Evolutionary conservation across 2,329 filamentous ascomycete genomes (phyloP), one percentile per base, ranked within the genome.

Genomic region (Chaetomium globosum): DNA sequence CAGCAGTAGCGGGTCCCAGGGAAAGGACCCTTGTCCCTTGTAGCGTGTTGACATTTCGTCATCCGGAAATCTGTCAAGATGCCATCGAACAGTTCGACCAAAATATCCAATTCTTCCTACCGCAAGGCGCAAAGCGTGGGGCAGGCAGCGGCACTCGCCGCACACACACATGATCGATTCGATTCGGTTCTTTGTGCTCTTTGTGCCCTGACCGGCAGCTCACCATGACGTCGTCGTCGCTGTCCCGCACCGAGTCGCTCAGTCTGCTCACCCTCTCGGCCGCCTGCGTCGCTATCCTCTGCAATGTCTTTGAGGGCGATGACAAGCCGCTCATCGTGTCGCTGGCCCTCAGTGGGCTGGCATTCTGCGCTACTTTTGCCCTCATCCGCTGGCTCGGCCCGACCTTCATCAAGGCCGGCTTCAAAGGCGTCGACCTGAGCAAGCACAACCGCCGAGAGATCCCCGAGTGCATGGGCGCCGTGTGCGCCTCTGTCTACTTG

Each of bases 381-480:
- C 86, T 97, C 80, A 94, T 98, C 77, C 84, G 90, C 81, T 98
- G 94, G 94, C 89, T 97, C 6, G 94, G 94, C 1, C 88, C 91
- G 63, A 89, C 90, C 1, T 98, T 99, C 76, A 89, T 97, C 75
- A 88, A 86, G 71, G 91, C 91, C 46, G 95, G 94, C 19, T 85
- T 97, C 75, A 95, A 93, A 75, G 95, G 95, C 63, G 90, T 86
- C 73, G 95, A 99, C 77, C 83, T 97, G 82, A 89, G 90, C 75
- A 99, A 83, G 76, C 71, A 76, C 53, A 75, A 87, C 72, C 86
- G 86, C 70, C 84, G 84, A 66, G 92, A 95, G 77, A 89, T 97
- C 73, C 95, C 95, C 26, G 95, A 99, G 78, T 94, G 91, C 71
- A 97, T 99, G 93, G 95, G 95, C 33, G 92, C 92, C 65, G 86